These are phyloP conservation scores for Plenodomus lindquistii DNA, from an alignment of 2,329 filamentous ascomycete species.

Conservation along the genomic window DNA sequence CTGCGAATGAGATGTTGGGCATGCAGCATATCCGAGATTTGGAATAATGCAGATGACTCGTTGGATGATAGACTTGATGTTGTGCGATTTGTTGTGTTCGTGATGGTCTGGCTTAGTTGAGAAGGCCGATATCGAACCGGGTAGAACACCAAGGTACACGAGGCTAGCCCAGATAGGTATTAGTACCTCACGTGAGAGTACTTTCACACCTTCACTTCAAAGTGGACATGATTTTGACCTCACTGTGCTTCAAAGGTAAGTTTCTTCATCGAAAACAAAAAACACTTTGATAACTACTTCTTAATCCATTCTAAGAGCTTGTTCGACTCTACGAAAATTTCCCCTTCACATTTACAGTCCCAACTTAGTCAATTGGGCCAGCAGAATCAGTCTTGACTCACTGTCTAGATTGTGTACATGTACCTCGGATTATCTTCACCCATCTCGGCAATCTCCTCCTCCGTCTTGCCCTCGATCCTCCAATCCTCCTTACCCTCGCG, in stretches of 20 bases:
- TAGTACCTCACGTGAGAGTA: neutral
- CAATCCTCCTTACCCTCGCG: slow-evolving; percentile 26
- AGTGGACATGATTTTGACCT: too few species aligned
- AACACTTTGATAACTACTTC: too few species aligned
- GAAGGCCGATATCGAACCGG: neutral
- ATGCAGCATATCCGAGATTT: slow-evolving; percentile 13
- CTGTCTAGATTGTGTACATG: slow-evolving; percentile 23
- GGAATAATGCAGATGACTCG: neutral
- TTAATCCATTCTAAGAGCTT: too few species aligned
- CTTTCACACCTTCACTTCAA: too few species aligned
- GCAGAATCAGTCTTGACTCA: too few species aligned
- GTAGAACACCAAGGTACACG: neutral
- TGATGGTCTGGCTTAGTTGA: neutral
- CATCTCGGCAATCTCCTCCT: slow-evolving; percentile 28
- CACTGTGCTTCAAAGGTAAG: too few species aligned
- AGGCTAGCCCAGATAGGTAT: neutral
- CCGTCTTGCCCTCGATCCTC: slow-evolving; percentile 27
- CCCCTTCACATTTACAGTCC: too few species aligned
- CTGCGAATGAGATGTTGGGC: slow-evolving; percentile 23
- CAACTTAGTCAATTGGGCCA: too few species aligned
- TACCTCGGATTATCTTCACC: slow-evolving; percentile 32
- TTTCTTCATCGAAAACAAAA: too few species aligned
- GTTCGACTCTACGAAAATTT: too few species aligned
- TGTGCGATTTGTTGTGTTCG: neutral
- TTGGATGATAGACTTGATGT: neutral